A percentile compares a stretch with the other conserved stretches of the same genome.
These are phyloP conservation scores for Candida albicans DNA, from an alignment of 1,139 yeast species.

Conservation along the genomic window DNA sequence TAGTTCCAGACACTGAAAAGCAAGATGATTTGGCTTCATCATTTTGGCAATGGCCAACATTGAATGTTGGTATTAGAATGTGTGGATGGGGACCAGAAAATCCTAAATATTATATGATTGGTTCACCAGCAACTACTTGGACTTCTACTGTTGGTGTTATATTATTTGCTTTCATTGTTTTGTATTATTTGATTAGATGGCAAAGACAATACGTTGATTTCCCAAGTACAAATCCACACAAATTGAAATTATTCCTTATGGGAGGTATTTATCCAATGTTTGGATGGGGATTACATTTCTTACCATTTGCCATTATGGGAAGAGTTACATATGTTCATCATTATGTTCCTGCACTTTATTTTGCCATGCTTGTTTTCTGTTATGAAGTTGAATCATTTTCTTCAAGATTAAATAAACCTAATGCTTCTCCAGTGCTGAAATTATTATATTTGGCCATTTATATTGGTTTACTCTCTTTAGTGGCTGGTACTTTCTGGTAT, in stretches of 20 bases:
- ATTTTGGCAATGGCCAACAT: slow-evolving; percentile 99
- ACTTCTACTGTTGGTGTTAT: slow-evolving; percentile 72
- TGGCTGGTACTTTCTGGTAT: slow-evolving; percentile 56
- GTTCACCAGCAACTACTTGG: slow-evolving; percentile 96
- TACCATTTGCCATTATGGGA: slow-evolving; percentile 92
- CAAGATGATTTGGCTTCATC: slow-evolving; percentile 86
- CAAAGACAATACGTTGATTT: slow-evolving; percentile 87
- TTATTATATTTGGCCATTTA: slow-evolving; percentile 36
- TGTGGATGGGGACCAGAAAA: slow-evolving; percentile 90
- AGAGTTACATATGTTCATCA: slow-evolving; percentile 98
- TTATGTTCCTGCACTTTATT: slow-evolving; percentile 93
- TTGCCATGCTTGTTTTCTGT: slow-evolving; percentile 82
- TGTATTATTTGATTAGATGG: slow-evolving; percentile 76
- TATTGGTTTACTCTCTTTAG: slow-evolving; percentile 18
- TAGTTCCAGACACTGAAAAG: slow-evolving; percentile 90
- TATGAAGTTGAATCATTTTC: slow-evolving; percentile 72
- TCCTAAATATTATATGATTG: slow-evolving; percentile 83
- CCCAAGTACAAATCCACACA: slow-evolving; percentile 32
- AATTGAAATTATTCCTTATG: slow-evolving; percentile 47
- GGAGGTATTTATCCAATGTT: slow-evolving; percentile 91
- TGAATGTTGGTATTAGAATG: slow-evolving; percentile 88
- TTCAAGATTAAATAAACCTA: slow-evolving; percentile 37
- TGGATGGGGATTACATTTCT: slow-evolving; percentile 92
- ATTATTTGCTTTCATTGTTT: slow-evolving; percentile 56
- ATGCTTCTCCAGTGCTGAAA: slow-evolving; percentile 23